Conservation (phyloP, 2,329 filamentous ascomycete genomes). For the Aspergillus texensis region DNA sequence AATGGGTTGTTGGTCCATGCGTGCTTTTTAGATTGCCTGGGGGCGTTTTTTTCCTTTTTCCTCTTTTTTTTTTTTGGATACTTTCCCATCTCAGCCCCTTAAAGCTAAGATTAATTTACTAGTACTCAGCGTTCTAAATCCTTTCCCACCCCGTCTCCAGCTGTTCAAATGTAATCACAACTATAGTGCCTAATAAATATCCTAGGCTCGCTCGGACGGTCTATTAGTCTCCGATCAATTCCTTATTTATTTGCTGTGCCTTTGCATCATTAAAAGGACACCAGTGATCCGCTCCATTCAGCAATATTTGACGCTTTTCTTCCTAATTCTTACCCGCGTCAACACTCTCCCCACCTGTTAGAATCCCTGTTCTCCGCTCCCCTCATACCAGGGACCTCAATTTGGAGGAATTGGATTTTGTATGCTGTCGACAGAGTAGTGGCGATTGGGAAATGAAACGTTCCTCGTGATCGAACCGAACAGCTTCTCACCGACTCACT, state of each 20-base stretch:
- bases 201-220: slow-evolving; percentile 8
- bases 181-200: slow-evolving; percentile 6
- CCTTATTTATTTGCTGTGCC: slow-evolving; percentile 1
- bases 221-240: slow-evolving; percentile 10
- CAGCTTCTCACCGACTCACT: not conserved
- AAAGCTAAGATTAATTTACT: slow-evolving; percentile 6
- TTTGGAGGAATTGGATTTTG: not conserved
- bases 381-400: not conserved
- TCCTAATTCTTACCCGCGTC: not conserved
- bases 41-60: not conserved
- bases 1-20: not conserved
- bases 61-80: not conserved
- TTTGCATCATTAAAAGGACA: slow-evolving; percentile 4
- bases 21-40: slow-evolving; percentile 3
- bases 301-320: not conserved
- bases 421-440: no score
- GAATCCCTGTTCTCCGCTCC: not conserved
- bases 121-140: not conserved
- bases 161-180: slow-evolving; percentile 7
- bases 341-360: not conserved
- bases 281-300: not conserved
- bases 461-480: not conserved
- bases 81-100: slow-evolving; percentile 1
- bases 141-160: not conserved
- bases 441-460: not conserved